Conservation (phyloP, 495 filamentous ascomycete genomes). For the Trichocladium antarcticum region DNA sequence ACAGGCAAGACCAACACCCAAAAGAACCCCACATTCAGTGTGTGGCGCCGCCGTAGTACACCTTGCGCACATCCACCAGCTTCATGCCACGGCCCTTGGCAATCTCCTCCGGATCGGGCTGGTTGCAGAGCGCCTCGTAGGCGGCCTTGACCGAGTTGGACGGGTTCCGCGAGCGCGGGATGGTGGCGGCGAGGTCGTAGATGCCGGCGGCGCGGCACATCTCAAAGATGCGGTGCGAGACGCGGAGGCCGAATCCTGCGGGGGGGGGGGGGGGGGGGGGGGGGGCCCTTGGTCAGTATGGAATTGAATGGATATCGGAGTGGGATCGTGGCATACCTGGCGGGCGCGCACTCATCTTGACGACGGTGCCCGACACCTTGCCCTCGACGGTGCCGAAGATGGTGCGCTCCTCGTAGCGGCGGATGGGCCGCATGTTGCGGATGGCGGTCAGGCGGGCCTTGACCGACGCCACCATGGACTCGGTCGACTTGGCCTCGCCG, state of each 20-base stretch:
- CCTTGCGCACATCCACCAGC: slow-evolving; percentile 88
- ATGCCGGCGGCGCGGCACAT: slow-evolving; percentile 78
- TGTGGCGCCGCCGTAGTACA: slow-evolving; percentile 82
- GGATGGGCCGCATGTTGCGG: slow-evolving; percentile 74
- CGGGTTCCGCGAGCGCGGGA: slow-evolving; percentile 70
- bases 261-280: no score
- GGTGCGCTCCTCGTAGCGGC: slow-evolving; percentile 80
- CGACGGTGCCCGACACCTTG: slow-evolving; percentile 74
- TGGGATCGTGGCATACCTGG: no score
- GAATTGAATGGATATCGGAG: no score
- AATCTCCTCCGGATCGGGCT: slow-evolving; percentile 78
- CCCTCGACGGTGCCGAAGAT: slow-evolving; percentile 75
- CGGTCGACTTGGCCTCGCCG: slow-evolving; percentile 77
- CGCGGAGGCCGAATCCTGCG: slow-evolving; percentile 70
- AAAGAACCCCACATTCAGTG: no score
- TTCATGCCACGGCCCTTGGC: slow-evolving; percentile 82
- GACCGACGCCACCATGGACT: slow-evolving; percentile 47
- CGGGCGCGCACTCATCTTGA: slow-evolving; percentile 67
- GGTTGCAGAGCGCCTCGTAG: slow-evolving; percentile 66
- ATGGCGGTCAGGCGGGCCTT: slow-evolving; percentile 70
- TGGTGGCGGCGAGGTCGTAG: slow-evolving; percentile 68
- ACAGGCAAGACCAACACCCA: no score
- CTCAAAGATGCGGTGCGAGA: slow-evolving; percentile 83
- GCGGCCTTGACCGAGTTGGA: slow-evolving; percentile 96
- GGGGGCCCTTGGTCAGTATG: slow-evolving; percentile 12